Percentiles rank a stretch among this genome's conserved stretches.
These are phyloP conservation scores for Verticillium klebahnii DNA, from an alignment of 2,329 filamentous ascomycete genomes.

Conservation along the genomic window DNA sequence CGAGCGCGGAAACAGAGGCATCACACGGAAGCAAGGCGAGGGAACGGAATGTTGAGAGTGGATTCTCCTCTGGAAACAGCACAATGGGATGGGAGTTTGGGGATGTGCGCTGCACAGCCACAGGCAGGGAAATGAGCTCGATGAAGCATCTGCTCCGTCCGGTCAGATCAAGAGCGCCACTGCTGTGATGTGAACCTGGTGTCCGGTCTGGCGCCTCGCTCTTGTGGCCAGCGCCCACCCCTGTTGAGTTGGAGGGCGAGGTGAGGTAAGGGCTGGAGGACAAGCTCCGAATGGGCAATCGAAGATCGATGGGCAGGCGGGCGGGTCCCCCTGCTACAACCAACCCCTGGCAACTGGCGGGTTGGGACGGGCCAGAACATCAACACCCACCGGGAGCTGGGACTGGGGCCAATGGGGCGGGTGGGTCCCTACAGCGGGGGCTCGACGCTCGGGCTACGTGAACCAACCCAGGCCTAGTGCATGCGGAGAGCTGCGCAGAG, in stretches of 20 bases:
- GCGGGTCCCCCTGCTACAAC: neutral
- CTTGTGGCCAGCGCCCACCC: neutral
- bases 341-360: neutral
- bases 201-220: neutral
- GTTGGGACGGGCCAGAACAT: neutral
- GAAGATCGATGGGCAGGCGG: neutral
- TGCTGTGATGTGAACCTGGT: neutral
- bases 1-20: neutral
- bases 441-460: neutral
- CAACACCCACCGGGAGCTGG: neutral
- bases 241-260: neutral
- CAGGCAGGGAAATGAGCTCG: neutral
- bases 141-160: neutral
- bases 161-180: neutral
- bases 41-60: neutral
- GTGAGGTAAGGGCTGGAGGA: neutral
- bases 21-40: neutral
- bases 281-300: neutral
- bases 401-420: neutral
- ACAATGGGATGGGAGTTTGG: neutral
- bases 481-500: neutral
- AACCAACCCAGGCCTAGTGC: neutral
- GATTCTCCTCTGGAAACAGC: neutral
- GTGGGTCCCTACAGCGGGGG: neutral
- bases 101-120: neutral